Conservation (phyloP, 1,284 basidiomycete species). For the Trichosporon sp. region DNA sequence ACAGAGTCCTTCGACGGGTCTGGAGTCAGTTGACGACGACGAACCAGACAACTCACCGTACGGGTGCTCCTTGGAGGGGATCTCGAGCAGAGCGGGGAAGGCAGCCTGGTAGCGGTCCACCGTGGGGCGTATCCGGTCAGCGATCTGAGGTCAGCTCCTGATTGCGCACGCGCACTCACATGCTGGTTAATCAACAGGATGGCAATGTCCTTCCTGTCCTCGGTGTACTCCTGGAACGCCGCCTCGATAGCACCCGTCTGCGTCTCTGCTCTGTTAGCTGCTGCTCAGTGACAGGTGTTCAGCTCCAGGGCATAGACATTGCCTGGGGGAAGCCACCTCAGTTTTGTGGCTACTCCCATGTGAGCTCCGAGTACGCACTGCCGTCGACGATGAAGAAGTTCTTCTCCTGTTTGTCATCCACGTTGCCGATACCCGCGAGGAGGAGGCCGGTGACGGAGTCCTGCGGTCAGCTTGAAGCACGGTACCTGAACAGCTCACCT, state of each 20-base stretch:
- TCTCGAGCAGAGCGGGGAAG: constrained; percentile 96
- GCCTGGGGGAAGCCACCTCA: too few relatives aligned
- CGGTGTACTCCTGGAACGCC: constrained; percentile 87
- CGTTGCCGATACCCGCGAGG: constrained; percentile 86
- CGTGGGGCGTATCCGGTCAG: constrained; percentile 92
- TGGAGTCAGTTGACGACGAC: constrained; percentile 50
- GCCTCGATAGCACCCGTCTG: constrained; percentile 83
- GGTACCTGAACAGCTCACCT: constrained; percentile 62
- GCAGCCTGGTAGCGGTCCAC: constrained; percentile 95
- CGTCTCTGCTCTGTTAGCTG: constrained; percentile 66
- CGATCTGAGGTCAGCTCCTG: constrained; percentile 64
- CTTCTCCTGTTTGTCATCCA: constrained; percentile 86
- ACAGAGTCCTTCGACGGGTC: constrained; percentile 97
- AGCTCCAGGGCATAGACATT: too few relatives aligned
- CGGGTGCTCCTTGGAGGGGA: constrained; percentile 74
- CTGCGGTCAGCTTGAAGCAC: constrained; percentile 57
- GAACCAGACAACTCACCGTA: constrained; percentile 65
- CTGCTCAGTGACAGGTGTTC: too few relatives aligned
- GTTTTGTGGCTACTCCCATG: too few relatives aligned
- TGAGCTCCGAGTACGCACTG: constrained; percentile 64
- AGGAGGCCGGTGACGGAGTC: constrained; percentile 93
- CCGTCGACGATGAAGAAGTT: constrained; percentile 91
- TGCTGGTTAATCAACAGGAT: constrained; percentile 97
- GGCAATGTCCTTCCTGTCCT: constrained; percentile 82
- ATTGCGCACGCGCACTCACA: constrained; percentile 60